Percentiles rank a stretch among this genome's conserved stretches.
Evolutionary conservation across 129 eudicot genomes (phyloP).

Genomic region (Chrysanthemum lavandulifolium): DNA sequence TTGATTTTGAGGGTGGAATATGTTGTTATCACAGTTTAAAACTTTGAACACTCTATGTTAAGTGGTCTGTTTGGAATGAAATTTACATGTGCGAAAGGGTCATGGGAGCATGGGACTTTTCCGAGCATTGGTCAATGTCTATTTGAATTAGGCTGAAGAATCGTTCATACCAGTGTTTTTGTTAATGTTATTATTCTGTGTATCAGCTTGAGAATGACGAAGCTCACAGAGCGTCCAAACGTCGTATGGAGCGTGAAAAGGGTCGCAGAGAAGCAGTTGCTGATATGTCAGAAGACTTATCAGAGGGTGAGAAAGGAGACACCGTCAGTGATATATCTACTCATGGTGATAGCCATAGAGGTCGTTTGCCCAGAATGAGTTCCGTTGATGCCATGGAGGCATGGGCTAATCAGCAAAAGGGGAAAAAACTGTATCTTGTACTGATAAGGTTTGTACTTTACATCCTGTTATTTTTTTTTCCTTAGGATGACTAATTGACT

Average conservation of each 20-base stretch:
- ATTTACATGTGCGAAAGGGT: too few relatives aligned
- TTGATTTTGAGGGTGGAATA: too few relatives aligned
- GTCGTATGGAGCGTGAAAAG: constrained; percentile 86
- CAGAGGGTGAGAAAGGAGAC: constrained; percentile 97
- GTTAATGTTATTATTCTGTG: constrained; percentile 3
- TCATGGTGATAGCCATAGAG: constrained; percentile 78
- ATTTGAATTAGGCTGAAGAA: neutral
- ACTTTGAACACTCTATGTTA: too few relatives aligned
- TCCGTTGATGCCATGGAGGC: constrained; percentile 87
- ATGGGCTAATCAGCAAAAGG: constrained; percentile 91
- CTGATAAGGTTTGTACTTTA: constrained; percentile 51
- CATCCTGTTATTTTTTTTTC: too few relatives aligned
- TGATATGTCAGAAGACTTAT: constrained; percentile 97
- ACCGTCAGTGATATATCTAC: constrained; percentile 50
- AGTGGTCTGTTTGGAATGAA: too few relatives aligned
- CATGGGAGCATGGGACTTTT: too few relatives aligned
- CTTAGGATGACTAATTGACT: too few relatives aligned
- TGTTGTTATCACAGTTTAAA: too few relatives aligned
- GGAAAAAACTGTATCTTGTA: constrained; percentile 81
- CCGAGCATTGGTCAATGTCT: too few relatives aligned
- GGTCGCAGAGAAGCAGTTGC: constrained; percentile 98
- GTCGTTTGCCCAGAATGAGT: constrained; percentile 84
- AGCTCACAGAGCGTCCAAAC: constrained; percentile 79
- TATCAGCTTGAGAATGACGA: constrained; percentile 87
- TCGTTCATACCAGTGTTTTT: neutral